Percentiles rank a stretch among this genome's conserved stretches.
These are phyloP conservation scores for Scheffersomyces parashehatae DNA, from an alignment of 1,139 yeast genomes.

Conservation along the genomic window DNA sequence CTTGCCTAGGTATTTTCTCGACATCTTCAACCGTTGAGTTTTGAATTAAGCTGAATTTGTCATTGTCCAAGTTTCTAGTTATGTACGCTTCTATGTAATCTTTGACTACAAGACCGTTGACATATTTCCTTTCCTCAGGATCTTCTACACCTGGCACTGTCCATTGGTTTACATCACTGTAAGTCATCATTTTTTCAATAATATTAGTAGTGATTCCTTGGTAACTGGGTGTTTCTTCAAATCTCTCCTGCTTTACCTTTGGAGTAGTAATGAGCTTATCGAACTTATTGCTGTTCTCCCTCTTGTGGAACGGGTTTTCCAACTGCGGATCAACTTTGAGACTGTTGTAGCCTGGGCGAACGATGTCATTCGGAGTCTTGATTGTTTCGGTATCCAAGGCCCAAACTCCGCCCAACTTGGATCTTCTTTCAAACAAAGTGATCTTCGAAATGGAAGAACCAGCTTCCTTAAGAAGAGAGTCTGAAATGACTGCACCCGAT, in stretches of 20 bases:
- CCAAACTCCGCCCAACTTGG: constrained; percentile 36
- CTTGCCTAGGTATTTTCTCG: constrained; percentile 18
- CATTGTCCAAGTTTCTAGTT: constrained; percentile 18
- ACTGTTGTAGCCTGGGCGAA: constrained; percentile 23
- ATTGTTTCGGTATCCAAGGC: constrained; percentile 22
- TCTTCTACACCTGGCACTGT: constrained; percentile 22
- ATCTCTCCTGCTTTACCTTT: constrained; percentile 18
- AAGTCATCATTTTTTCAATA: constrained; percentile 47
- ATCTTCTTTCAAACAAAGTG: constrained; percentile 31
- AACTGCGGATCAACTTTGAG: constrained; percentile 30
- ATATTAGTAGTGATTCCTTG: constrained; percentile 39
- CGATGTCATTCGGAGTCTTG: constrained; percentile 23
- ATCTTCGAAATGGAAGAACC: constrained; percentile 12
- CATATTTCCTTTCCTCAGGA: constrained; percentile 25
- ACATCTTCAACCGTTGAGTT: constrained; percentile 42
- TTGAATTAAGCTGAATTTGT: constrained; percentile 22
- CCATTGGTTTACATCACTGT: constrained; percentile 39
- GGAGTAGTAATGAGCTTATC: constrained; percentile 8
- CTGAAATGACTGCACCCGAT: constrained; percentile 47
- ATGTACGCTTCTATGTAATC: constrained; percentile 38
- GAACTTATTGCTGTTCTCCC: neutral
- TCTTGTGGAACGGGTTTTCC: constrained; percentile 26
- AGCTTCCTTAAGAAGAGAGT: constrained; percentile 34
- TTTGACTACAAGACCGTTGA: constrained; percentile 27
- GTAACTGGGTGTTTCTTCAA: constrained; percentile 41